Conservation (phyloP, 1,284 basidiomycete genomes). For the Tilletia caries region DNA sequence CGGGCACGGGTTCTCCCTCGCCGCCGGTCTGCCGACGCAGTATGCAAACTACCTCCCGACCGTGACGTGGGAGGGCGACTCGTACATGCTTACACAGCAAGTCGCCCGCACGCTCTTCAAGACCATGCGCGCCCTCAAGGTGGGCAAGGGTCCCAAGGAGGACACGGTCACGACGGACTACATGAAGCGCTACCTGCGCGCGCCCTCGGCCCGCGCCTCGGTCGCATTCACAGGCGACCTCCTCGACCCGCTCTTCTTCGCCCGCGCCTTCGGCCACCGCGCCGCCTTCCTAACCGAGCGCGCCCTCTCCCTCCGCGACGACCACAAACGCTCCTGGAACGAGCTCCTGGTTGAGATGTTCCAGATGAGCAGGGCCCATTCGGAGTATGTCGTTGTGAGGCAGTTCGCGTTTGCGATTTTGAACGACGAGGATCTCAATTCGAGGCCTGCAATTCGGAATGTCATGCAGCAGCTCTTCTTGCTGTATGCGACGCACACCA, state of each 20-base stretch:
- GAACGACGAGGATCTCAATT: conserved; percentile 52
- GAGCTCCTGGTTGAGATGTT: conserved; percentile 53
- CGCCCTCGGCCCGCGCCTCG: conserved; percentile 43
- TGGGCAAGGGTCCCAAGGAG: conserved; percentile 29
- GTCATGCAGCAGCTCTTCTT: conserved; percentile 52
- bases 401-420: conserved; percentile 55
- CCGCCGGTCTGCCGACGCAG: conserved; percentile 44
- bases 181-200: conserved; percentile 51
- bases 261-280: conserved; percentile 54
- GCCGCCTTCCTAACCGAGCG: conserved; percentile 54
- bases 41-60: conserved; percentile 45
- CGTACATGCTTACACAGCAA: conserved; percentile 56
- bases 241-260: conserved; percentile 50
- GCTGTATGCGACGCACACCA: conserved; percentile 38
- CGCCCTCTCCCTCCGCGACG: conserved; percentile 53
- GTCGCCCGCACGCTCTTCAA: conserved; percentile 55
- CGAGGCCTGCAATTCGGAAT: conserved; percentile 51
- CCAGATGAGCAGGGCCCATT: conserved; percentile 46
- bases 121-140: conserved; percentile 44
- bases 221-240: conserved; percentile 40
- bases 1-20: conserved; percentile 54
- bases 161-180: conserved; percentile 52
- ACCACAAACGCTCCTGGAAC: conserved; percentile 54
- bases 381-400: conserved; percentile 47
- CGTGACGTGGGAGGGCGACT: conserved; percentile 55